phyloP scores from a whole-genome alignment of 495 filamentous ascomycete genomes.

The Gamarada debralockiae region DNA sequence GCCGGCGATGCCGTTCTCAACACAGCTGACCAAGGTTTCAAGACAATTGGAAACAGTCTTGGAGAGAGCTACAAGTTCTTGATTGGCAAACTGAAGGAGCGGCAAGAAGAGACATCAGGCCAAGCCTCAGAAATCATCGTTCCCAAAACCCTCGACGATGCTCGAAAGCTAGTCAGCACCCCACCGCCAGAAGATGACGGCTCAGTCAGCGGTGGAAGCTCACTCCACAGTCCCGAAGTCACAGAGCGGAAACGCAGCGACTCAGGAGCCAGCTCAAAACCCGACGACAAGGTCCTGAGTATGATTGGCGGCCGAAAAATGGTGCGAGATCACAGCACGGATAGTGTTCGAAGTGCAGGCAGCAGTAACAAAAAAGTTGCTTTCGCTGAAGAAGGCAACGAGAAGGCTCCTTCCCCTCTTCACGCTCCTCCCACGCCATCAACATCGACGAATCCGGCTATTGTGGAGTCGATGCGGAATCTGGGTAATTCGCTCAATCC shows the following conservation, averaged over 20 bases:
- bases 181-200: conserved; percentile 56
- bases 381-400: conserved; percentile 34
- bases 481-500: conserved; percentile 82
- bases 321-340: conserved; percentile 68
- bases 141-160: conserved; percentile 89
- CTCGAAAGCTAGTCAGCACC: conserved; percentile 76
- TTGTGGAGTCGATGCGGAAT: conserved; percentile 77
- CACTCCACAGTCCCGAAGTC: conserved; percentile 40
- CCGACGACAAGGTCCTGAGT: conserved; percentile 56
- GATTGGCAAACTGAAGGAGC: conserved; percentile 82
- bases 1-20: conserved; percentile 79
- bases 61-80: conserved; percentile 92
- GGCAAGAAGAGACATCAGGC: conserved; percentile 34
- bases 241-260: conserved; percentile 19
- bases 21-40: conserved; percentile 85
- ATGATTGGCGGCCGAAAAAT: conserved; percentile 58
- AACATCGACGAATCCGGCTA: conserved; percentile 39
- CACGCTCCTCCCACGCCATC: conserved; percentile 2
- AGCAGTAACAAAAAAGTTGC: conserved; percentile 45
- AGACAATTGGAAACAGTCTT: conserved; percentile 82
- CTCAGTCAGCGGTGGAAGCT: conserved; percentile 41
- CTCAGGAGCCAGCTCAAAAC: conserved; percentile 14
- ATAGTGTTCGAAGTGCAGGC: conserved; percentile 66
- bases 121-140: conserved; percentile 48
- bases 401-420: conserved; percentile 27